phyloP scores from a whole-genome alignment of 139 green algal genomes.

The Volvox africanus region DNA sequence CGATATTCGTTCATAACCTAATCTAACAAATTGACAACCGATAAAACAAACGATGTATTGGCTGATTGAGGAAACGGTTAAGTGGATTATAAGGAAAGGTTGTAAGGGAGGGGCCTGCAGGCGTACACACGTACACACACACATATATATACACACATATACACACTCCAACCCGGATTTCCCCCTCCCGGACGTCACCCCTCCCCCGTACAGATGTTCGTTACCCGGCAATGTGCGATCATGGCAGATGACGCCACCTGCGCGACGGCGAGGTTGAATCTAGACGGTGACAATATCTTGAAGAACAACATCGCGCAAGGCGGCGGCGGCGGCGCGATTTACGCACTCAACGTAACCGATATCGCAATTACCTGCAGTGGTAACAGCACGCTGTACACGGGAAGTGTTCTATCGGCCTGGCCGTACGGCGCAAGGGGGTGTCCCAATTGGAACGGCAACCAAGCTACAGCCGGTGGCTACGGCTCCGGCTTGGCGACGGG shows the following conservation, averaged over 20 bases:
- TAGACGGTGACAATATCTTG: neutral
- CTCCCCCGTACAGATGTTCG: constrained; percentile 11
- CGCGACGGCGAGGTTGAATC: neutral
- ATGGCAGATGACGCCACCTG: neutral
- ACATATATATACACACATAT: no score
- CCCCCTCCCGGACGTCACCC: neutral
- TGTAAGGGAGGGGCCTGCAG: neutral
- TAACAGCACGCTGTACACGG: neutral
- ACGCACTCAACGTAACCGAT: neutral
- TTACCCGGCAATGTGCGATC: constrained; percentile 6
- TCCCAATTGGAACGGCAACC: neutral
- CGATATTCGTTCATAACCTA: no score
- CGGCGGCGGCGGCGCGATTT: constrained; percentile 33
- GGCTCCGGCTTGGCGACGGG: constrained; percentile 6
- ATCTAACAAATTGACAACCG: no score
- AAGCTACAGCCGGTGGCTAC: neutral
- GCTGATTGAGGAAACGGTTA: neutral
- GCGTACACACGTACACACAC: no score
- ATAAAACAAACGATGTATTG: no score
- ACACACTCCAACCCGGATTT: neutral
- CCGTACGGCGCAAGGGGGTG: neutral
- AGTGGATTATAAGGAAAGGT: neutral
- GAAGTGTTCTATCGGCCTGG: neutral
- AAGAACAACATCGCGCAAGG: neutral
- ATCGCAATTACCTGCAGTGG: neutral